Conservation (phyloP, 1,284 basidiomycete genomes). For the Amylostereum areolatum region DNA sequence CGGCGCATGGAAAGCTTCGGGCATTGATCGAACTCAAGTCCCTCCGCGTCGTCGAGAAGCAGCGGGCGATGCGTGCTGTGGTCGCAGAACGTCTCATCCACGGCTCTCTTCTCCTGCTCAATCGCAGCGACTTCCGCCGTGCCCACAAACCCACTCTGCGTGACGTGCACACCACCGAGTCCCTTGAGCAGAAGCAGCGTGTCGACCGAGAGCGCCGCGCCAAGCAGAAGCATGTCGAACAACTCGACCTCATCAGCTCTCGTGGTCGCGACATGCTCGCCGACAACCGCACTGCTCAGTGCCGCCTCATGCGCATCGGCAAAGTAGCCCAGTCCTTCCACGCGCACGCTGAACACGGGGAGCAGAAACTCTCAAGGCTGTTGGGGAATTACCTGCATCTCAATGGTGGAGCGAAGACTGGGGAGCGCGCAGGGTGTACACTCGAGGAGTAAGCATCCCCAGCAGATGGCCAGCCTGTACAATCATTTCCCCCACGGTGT, state of each 20-base stretch:
- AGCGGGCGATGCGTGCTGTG: conserved; percentile 80
- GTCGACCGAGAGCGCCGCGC: conserved; percentile 89
- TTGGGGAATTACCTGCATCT: too few species aligned
- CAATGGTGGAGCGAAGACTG: too few species aligned
- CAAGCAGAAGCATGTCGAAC: conserved; percentile 95
- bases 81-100: conserved; percentile 87
- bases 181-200: conserved; percentile 88
- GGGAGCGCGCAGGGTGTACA: conserved; percentile 79
- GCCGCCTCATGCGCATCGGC: conserved; percentile 80
- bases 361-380: conserved; percentile 95
- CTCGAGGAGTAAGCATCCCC: conserved; percentile 92
- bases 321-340: conserved; percentile 87
- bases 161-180: conserved; percentile 89
- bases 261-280: conserved; percentile 79
- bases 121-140: conserved; percentile 88
- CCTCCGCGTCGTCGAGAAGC: conserved; percentile 88
- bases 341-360: conserved; percentile 91
- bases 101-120: conserved; percentile 86
- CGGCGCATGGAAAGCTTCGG: conserved; percentile 75
- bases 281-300: conserved; percentile 59
- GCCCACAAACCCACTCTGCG: conserved; percentile 84
- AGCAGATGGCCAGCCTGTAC: conserved; percentile 99
- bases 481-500: conserved; percentile 98
- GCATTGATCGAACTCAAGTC: conserved; percentile 94
- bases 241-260: conserved; percentile 82